Evolutionary conservation across 148 eudicot species (phyloP), one percentile per base, ranked within the genome.

Genomic region (Limonium bicolor): DNA sequence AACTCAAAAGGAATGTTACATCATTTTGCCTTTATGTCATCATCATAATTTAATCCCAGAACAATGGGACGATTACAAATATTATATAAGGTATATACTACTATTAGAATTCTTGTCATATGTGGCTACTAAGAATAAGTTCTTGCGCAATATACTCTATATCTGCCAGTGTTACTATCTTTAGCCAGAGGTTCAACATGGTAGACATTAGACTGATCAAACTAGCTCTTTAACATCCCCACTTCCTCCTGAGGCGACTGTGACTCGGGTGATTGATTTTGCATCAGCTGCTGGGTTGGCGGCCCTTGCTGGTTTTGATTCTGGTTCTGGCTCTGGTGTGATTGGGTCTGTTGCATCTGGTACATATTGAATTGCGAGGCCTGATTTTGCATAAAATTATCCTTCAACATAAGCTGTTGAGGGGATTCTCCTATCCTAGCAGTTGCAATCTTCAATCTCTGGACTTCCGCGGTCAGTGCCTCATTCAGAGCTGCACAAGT

Each of bases 401-500:
- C 17, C n/a, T n/a, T n/a, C 46, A 23, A 2, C 20, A 22, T 13
- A 12, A 24, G 27, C 10, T 24, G 48, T 12, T 43, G 48, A 40
- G 25, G 0, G 3, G 48, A 18, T 23, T 43, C 48, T 14, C 48
- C 31, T n/a, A 16, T 10, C 2, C 66, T 33, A 55, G 84, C 99
- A 3, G 72, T 65, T 15, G 88, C 70, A 50, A 85, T 61, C 82
- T 78, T 90, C 60, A 90, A 59, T 41, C 95, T 86, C 40, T 81
- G 99, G 53, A 90, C 94, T 67, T 90, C 99, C 0, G 78, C 77
- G 2, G 80, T 70, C 50, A 90, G 58, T 23, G 99, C 84, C 52
- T 85, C 95, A 7, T 90, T 80, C 20, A 90, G 67, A 61, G 99
- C 99, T 90, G 95, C 38, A 43, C n/a, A n/a, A n/a, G n/a, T n/a